Percentiles rank a stretch among this genome's conserved stretches.
Conservation (phyloP, 768 basidiomycete genomes). For the Hydnomerulius pinastri region DNA sequence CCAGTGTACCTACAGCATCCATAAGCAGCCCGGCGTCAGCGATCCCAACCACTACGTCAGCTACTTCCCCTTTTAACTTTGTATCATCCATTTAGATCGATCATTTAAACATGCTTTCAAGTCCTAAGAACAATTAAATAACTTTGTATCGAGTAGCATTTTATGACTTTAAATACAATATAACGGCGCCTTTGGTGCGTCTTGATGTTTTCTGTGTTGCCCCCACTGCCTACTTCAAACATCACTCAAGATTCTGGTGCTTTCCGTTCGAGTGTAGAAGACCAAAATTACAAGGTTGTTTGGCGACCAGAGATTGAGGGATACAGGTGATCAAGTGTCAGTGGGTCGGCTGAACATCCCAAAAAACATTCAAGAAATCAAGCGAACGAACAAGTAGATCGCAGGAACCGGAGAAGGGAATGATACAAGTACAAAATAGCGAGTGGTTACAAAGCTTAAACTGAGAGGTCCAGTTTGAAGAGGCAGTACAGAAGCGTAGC, state of each 20-base stretch:
- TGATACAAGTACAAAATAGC: no score
- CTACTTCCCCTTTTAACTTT: conserved; percentile 1
- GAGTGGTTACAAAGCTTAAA: background rate
- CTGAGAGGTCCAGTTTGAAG: conserved; percentile 42
- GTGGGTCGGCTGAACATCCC: no score
- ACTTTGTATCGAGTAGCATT: conserved; percentile 1
- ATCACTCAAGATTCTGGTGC: no score
- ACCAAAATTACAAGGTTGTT: no score
- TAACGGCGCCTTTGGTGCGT: background rate
- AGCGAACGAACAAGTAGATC: no score
- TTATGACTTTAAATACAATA: background rate
- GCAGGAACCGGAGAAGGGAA: no score
- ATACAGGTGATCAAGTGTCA: no score
- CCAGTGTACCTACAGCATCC: background rate
- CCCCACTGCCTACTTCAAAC: background rate
- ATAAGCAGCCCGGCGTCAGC: background rate
- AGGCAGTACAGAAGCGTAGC: conserved; percentile 52
- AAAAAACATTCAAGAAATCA: no score
- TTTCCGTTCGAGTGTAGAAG: no score
- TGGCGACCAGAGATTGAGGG: no score
- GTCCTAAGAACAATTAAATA: background rate
- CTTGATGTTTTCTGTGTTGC: background rate
- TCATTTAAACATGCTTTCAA: background rate
- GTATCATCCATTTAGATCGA: background rate
- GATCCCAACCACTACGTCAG: background rate